phyloP scores from a whole-genome alignment of 179 eudicot species.

The Silene coronaria region DNA sequence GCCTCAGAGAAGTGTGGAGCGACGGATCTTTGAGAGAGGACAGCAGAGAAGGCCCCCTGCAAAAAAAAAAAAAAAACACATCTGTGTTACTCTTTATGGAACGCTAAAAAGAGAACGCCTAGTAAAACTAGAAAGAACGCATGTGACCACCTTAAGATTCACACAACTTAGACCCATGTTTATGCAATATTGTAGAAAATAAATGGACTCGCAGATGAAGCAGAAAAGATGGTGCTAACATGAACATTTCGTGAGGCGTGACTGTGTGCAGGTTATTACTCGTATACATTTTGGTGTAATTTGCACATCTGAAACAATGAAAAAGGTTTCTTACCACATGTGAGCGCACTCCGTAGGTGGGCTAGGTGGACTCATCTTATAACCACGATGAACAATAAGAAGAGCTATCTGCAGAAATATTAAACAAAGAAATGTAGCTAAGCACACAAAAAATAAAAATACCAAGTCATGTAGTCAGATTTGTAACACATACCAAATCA shows the following conservation, averaged over 20 bases:
- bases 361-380: conserved; percentile 88
- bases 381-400: conserved; percentile 81
- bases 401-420: conserved; percentile 71
- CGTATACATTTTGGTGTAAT: neutral
- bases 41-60: conserved; percentile 94
- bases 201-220: conserved; percentile 7
- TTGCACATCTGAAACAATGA: conserved; percentile 9
- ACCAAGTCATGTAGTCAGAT: neutral
- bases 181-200: conserved; percentile 2
- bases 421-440: conserved; percentile 14
- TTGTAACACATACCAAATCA: neutral
- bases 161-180: neutral
- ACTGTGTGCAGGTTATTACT: neutral
- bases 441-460: neutral
- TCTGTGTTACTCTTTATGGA: conserved; percentile 4
- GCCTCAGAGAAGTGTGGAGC: conserved; percentile 73
- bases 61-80: conserved; percentile 14
- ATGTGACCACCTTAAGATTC: neutral
- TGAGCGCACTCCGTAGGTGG: conserved; percentile 97
- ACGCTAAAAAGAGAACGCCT: neutral
- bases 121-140: conserved; percentile 1
- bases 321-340: conserved; percentile 68
- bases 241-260: neutral
- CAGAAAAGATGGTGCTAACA: neutral
- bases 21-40: conserved; percentile 76